Conservation (phyloP, 148 eudicot genomes). For the Rhododendron kiyosumense region DNA sequence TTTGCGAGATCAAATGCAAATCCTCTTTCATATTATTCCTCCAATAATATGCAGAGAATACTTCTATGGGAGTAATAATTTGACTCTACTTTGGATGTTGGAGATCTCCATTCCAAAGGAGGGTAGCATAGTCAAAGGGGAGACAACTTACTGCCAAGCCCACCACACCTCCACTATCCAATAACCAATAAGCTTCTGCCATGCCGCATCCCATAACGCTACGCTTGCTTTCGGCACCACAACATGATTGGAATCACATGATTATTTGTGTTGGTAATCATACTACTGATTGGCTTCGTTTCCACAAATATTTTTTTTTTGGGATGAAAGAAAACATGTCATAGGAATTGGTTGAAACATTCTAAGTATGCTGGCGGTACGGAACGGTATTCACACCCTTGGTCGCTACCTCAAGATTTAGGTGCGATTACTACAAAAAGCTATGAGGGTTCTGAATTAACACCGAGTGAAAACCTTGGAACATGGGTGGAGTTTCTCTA, state of each 20-base stretch:
- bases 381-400: too few relatives aligned
- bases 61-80: not conserved
- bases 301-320: not conserved
- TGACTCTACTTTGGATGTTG: not conserved
- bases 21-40: not conserved
- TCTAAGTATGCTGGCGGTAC: too few relatives aligned
- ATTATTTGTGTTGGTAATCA: not conserved
- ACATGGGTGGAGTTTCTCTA: too few relatives aligned
- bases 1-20: not conserved
- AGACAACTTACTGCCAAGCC: not conserved
- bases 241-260: not conserved
- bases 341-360: too few relatives aligned
- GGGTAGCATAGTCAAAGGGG: not conserved
- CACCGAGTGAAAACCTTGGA: too few relatives aligned
- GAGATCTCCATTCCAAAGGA: not conserved
- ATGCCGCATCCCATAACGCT: not conserved
- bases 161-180: not conserved
- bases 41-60: not conserved
- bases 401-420: too few relatives aligned
- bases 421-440: too few relatives aligned
- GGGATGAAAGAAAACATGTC: not conserved
- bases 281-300: not conserved
- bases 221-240: not conserved
- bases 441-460: too few relatives aligned
- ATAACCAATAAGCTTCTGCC: not conserved